These are phyloP conservation scores for Geoglossum glabrum DNA, from an alignment of 495 filamentous ascomycete species.

Conservation along the genomic window DNA sequence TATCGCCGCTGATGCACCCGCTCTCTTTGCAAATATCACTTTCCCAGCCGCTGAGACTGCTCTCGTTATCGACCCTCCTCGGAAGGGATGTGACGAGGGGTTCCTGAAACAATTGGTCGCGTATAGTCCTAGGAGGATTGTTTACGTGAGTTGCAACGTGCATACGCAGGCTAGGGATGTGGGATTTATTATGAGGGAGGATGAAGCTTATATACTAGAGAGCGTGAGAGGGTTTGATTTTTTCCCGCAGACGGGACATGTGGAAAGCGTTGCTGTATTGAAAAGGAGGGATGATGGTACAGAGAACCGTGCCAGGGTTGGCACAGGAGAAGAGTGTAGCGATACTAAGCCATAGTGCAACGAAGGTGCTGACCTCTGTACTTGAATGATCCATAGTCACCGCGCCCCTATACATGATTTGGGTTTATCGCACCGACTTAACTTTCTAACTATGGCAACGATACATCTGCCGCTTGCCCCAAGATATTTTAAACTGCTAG, in stretches of 20 bases:
- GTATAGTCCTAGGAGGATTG: slow-evolving; percentile 55
- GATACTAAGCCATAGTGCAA: not conserved
- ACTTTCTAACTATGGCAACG: not conserved
- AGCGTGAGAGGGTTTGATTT: slow-evolving; percentile 89
- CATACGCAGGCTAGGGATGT: slow-evolving; percentile 93
- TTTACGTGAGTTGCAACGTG: slow-evolving; percentile 95
- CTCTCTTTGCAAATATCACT: slow-evolving; percentile 51
- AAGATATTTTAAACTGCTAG: too few species aligned
- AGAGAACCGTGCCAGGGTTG: not conserved
- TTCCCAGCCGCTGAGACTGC: slow-evolving; percentile 64
- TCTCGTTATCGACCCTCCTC: slow-evolving; percentile 80
- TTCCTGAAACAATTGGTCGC: slow-evolving; percentile 64
- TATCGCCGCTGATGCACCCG: slow-evolving; percentile 63
- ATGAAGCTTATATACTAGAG: slow-evolving; percentile 59
- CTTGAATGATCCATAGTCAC: not conserved
- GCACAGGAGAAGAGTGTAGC: not conserved
- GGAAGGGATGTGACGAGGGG: slow-evolving; percentile 77
- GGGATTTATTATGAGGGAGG: slow-evolving; percentile 54
- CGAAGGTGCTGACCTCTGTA: not conserved
- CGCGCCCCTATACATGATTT: not conserved
- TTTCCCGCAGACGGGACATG: slow-evolving; percentile 94
- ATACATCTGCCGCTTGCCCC: not conserved
- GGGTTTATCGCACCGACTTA: not conserved
- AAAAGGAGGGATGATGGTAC: not conserved
- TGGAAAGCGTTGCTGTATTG: slow-evolving; percentile 71